Evolutionary conservation across 2,329 filamentous ascomycete genomes (phyloP).

Genomic region (Cadophora luteo-olivacea): DNA sequence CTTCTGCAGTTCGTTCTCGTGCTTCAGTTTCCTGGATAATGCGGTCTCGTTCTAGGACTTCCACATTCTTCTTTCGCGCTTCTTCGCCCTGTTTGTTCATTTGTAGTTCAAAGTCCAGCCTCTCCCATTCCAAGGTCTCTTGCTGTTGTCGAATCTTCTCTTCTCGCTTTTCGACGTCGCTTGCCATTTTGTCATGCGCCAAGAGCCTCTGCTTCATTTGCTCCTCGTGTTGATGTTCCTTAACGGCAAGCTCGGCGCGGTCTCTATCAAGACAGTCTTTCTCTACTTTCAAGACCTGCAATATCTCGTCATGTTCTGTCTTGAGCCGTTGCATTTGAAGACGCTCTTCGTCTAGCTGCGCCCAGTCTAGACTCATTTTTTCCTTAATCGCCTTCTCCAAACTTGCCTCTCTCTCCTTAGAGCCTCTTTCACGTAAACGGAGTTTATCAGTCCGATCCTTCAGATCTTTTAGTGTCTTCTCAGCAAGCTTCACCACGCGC

Average conservation of each 20-base stretch:
- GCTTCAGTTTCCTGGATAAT: background rate
- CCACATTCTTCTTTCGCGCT: background rate
- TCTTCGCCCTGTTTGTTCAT: background rate
- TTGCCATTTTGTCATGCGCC: background rate
- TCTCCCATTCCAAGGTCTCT: constrained; percentile 1
- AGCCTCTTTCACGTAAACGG: background rate
- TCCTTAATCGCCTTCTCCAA: background rate
- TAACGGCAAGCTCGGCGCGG: background rate
- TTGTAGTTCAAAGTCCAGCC: background rate
- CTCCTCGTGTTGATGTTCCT: background rate
- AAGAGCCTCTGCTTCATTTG: background rate
- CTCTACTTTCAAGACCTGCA: background rate
- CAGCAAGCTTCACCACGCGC: background rate
- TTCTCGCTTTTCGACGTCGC: background rate
- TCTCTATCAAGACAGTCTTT: background rate
- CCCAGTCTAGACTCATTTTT: background rate
- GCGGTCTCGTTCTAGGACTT: constrained; percentile 2
- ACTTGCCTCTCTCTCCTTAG: too few species aligned
- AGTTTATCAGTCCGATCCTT: background rate
- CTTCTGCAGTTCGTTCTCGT: background rate
- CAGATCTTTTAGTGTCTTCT: background rate
- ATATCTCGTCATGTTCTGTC: background rate
- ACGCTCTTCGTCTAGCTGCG: background rate
- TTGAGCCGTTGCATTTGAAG: background rate
- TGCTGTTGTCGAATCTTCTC: background rate